Conservation (phyloP, 2,329 filamentous ascomycete species). For the Podosphaera aphanis region DNA sequence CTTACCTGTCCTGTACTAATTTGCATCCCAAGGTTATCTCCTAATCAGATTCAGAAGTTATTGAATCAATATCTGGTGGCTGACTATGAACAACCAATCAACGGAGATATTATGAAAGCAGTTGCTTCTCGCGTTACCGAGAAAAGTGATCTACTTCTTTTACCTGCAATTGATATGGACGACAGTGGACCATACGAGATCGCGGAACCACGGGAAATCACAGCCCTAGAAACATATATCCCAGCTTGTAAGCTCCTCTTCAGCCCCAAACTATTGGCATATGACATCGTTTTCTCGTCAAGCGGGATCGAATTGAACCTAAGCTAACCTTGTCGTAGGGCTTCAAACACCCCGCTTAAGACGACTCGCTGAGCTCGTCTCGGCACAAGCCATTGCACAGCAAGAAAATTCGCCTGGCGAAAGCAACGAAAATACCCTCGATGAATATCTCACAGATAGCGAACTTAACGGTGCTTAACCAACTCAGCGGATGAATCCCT, state of each 20-base stretch:
- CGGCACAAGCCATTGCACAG: constrained; percentile 84
- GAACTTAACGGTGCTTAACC: constrained; percentile 13
- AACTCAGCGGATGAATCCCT: too few relatives aligned
- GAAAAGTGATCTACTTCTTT: constrained; percentile 85
- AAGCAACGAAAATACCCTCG: constrained; percentile 37
- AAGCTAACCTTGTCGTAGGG: constrained; percentile 30
- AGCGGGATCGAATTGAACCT: not conserved
- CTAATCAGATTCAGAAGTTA: constrained; percentile 96
- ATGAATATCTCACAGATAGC: constrained; percentile 24
- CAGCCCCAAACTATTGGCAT: not conserved
- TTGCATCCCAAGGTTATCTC: constrained; percentile 46
- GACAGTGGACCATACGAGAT: constrained; percentile 97
- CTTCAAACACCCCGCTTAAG: constrained; percentile 89
- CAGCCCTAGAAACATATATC: constrained; percentile 90
- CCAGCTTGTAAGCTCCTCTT: constrained; percentile 58
- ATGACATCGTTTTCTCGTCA: not conserved
- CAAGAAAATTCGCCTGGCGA: constrained; percentile 31
- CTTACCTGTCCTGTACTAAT: not conserved
- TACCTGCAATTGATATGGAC: constrained; percentile 95
- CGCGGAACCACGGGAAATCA: constrained; percentile 86
- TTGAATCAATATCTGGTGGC: constrained; percentile 96
- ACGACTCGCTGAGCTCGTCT: constrained; percentile 93
- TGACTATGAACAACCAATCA: constrained; percentile 97
- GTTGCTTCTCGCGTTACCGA: constrained; percentile 91
- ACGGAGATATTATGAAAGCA: constrained; percentile 99